A percentile compares a stretch with the other conserved stretches of the same genome.
These are phyloP conservation scores for Tulasnella calospora DNA, from an alignment of 768 basidiomycete genomes.

Conservation along the genomic window DNA sequence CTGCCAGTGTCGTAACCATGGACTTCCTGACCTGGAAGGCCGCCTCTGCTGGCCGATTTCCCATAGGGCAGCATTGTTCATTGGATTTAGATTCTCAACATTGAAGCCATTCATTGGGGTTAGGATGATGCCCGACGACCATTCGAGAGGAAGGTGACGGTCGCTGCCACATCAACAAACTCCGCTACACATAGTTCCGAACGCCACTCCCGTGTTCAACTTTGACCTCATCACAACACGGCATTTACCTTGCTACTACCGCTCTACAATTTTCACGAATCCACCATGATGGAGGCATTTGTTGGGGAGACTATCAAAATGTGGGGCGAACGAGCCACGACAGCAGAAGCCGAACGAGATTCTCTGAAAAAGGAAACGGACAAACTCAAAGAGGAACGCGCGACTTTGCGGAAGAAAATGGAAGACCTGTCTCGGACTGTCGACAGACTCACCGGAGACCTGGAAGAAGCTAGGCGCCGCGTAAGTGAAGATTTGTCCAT, in stretches of 20 bases:
- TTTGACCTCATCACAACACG: not conserved
- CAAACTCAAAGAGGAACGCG: not conserved
- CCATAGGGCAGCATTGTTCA: no score
- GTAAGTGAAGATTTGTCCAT: not conserved
- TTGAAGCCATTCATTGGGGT: no score
- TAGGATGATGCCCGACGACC: not conserved
- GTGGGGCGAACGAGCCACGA: not conserved
- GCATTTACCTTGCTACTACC: not conserved
- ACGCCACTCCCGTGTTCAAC: not conserved
- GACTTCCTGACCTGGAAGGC: no score
- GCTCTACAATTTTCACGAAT: not conserved
- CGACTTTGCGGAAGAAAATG: not conserved
- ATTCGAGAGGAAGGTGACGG: no score
- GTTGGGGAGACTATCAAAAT: not conserved
- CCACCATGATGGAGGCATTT: not conserved
- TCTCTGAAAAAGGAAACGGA: not conserved
- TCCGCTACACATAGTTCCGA: not conserved
- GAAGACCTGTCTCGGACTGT: not conserved
- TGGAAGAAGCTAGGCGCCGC: not conserved
- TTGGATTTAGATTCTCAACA: no score
- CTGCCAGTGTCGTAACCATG: no score
- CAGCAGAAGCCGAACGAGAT: not conserved
- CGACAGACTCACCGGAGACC: not conserved
- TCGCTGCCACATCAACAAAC: not conserved
- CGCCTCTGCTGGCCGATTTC: no score